Base-by-base conservation (phyloP, 371 early-diverging fungal genomes). In the Syncephalastrum monosporum region DNA sequence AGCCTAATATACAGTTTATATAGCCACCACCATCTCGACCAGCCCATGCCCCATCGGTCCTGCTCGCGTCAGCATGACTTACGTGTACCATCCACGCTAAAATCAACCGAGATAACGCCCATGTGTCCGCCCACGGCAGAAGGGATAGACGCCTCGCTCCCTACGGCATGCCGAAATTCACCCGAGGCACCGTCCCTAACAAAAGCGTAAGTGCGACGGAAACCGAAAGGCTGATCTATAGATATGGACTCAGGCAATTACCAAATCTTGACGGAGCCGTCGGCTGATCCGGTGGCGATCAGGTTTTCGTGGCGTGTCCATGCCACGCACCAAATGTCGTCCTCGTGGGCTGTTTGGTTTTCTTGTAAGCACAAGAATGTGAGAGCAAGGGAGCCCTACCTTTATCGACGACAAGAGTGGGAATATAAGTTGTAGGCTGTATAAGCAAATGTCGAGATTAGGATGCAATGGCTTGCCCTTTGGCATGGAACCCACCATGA, bases 261-360 rank as follows among this genome's bases (percentile, higher is more conserved):
- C 93, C 94, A 93, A 61, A 86, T 75, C 60, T 88, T 90, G 53
- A 93, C 80, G 3, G 84, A 83, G 47, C 82, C 82, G 55, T 93
- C 94, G 24, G 85, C 82, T 17, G 90, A 89, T 13, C 89, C 94
- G 33, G 92, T 89, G 19, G 90, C 70, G 17, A 93, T 81, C 27
- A 69, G 48, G 67, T 87, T 85, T 5, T 77, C 72, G 44, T 80
- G 68, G 55, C 76, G 82, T 5, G 85, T 77, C 92, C 94, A 93
- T 13, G 86, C 84, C 6, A 88, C 87, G 52, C 81, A 67, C 94
- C 94, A 93, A 58, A 93, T 90, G 54, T 87, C 90, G 59, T 91
- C 92, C 33, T 77, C 81, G 67, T 93, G 94, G 10, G 92, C 94
- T 87, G 15, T 21, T 42, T n/a, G 44, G 25, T 2, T 21, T 21